Conservation (phyloP, 495 filamentous ascomycete species). For the Podospora bellae-mahoneyi region DNA sequence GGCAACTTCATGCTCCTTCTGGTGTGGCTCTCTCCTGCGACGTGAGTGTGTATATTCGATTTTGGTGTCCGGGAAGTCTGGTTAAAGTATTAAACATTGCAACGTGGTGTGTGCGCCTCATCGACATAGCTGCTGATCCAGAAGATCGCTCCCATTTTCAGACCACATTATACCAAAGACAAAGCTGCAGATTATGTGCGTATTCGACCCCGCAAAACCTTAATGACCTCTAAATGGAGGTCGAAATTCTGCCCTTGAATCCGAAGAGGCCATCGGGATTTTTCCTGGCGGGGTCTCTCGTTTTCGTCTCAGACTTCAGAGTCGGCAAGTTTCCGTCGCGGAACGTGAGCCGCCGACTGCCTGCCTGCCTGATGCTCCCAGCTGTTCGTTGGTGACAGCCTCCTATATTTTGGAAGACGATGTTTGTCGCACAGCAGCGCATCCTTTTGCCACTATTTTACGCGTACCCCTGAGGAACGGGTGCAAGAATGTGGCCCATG, state of each 20-base stretch:
- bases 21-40: neutral
- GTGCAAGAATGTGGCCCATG: neutral
- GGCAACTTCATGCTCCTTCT: neutral
- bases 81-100: neutral
- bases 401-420: neutral
- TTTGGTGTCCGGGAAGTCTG: neutral
- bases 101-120: neutral
- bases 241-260: neutral
- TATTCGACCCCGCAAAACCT: constrained; percentile 3
- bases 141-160: neutral
- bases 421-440: neutral
- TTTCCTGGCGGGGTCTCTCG: neutral
- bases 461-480: neutral
- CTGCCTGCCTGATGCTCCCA: neutral
- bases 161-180: neutral
- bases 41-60: neutral
- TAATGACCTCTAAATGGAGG: neutral
- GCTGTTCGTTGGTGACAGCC: neutral
- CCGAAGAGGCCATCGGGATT: neutral
- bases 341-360: neutral
- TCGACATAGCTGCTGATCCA: neutral
- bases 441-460: neutral
- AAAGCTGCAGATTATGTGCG: neutral
- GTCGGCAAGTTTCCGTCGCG: neutral
- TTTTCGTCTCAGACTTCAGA: neutral